A percentile compares a stretch with the other conserved stretches of the same genome.
phyloP scores from a whole-genome alignment of 108 stramenopile species.

The Aurantiochytrium sp. region DNA sequence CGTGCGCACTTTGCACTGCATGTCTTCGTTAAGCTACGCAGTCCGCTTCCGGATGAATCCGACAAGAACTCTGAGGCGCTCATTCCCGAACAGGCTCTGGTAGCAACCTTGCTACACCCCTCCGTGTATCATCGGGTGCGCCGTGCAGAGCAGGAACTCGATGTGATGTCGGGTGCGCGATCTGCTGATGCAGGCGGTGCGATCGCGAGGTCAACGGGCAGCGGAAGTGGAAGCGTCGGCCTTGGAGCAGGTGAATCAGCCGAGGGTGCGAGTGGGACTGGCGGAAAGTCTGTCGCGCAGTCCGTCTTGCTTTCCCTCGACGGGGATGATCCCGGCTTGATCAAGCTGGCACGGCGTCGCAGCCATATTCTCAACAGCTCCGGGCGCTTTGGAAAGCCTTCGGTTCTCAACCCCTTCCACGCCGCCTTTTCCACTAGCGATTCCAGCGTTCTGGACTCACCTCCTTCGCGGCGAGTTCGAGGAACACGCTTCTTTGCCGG shows the following conservation, averaged over 20 bases:
- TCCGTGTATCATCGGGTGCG: background rate
- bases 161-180: background rate
- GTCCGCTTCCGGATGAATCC: background rate
- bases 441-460: slow-evolving; percentile 4
- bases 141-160: background rate
- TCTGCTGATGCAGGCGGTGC: background rate
- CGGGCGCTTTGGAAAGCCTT: background rate
- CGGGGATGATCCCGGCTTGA: background rate
- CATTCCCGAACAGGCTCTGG: background rate
- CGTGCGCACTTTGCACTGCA: background rate
- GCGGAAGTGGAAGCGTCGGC: background rate
- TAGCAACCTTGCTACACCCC: background rate
- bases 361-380: background rate
- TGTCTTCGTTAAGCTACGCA: background rate
- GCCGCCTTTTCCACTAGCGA: background rate
- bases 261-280: background rate
- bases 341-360: background rate
- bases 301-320: background rate
- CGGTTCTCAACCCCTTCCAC: background rate
- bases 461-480: background rate
- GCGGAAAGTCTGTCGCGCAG: background rate
- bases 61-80: background rate
- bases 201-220: too few species aligned
- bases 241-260: background rate
- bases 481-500: background rate